phyloP scores from a whole-genome alignment of 2,329 filamentous ascomycete genomes.

The Nothomitra cinnamomea region DNA sequence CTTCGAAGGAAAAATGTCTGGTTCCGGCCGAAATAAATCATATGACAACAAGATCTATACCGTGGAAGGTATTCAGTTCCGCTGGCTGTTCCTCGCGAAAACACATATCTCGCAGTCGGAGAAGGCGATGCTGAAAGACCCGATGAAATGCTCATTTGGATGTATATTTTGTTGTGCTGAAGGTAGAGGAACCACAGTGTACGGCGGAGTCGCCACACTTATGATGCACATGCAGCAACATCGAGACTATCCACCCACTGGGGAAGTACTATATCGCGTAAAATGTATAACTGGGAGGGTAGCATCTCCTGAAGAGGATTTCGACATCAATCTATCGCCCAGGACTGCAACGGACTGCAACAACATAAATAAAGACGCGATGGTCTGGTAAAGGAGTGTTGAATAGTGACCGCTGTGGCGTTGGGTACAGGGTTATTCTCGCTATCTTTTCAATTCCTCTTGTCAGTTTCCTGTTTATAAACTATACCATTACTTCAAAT shows the following conservation, averaged over 20 bases:
- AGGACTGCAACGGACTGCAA: background rate
- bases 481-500: too few species aligned
- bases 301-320: constrained; percentile 24
- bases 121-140: constrained; percentile 10
- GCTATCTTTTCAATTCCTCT: too few species aligned
- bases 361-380: too few species aligned
- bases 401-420: too few species aligned
- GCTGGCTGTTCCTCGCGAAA: constrained; percentile 31
- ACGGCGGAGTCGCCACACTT: constrained; percentile 24
- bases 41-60: constrained; percentile 13
- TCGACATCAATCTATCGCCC: constrained; percentile 25
- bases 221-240: constrained; percentile 27
- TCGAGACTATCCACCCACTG: constrained; percentile 13
- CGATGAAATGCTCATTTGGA: constrained; percentile 20
- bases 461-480: too few species aligned
- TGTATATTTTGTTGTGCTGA: constrained; percentile 31
- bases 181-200: constrained; percentile 20
- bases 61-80: constrained; percentile 23
- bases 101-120: constrained; percentile 24
- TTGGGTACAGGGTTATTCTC: too few species aligned
- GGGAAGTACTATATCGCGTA: constrained; percentile 23
- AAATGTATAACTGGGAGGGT: constrained; percentile 25
- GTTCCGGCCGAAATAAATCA: constrained; percentile 14
- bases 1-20: constrained; percentile 23
- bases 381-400: too few species aligned